Conservation (phyloP, 2,329 filamentous ascomycete species). For the Claviceps capensis region DNA sequence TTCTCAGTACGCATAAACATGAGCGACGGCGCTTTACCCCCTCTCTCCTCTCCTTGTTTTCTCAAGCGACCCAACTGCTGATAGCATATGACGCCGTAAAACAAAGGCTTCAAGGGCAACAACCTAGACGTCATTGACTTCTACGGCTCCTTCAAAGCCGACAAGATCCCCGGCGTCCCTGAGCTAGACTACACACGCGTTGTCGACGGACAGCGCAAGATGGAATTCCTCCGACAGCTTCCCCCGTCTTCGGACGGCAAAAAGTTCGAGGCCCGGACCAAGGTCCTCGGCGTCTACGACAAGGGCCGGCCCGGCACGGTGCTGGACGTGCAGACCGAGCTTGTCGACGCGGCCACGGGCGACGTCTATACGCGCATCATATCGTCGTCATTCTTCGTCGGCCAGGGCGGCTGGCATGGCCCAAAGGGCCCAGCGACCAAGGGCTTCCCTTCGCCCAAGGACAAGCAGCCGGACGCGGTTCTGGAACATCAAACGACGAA, state of each 20-base stretch:
- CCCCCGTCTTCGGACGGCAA: conserved; percentile 57
- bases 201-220: conserved; percentile 72
- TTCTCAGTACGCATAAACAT: conserved; percentile 47
- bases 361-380: conserved; percentile 60
- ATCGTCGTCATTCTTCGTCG: conserved; percentile 66
- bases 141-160: conserved; percentile 53
- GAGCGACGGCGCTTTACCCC: too few species aligned
- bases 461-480: conserved; percentile 57
- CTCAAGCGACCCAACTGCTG: too few species aligned
- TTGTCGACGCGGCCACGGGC: conserved; percentile 55
- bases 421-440: conserved; percentile 75
- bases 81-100: not conserved
- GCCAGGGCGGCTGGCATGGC: conserved; percentile 70
- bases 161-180: conserved; percentile 61
- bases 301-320: conserved; percentile 77
- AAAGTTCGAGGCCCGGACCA: conserved; percentile 63
- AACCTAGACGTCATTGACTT: conserved; percentile 72
- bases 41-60: not conserved
- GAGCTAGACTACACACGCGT: conserved; percentile 61
- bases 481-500: conserved; percentile 56
- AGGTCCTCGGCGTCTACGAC: conserved; percentile 76
- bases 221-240: conserved; percentile 63
- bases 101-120: conserved; percentile 58
- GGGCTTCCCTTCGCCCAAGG: conserved; percentile 65
- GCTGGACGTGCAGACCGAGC: conserved; percentile 62